Base-by-base conservation (phyloP, 2,329 filamentous ascomycete species). In the Penicillium sclerotigenum region DNA sequence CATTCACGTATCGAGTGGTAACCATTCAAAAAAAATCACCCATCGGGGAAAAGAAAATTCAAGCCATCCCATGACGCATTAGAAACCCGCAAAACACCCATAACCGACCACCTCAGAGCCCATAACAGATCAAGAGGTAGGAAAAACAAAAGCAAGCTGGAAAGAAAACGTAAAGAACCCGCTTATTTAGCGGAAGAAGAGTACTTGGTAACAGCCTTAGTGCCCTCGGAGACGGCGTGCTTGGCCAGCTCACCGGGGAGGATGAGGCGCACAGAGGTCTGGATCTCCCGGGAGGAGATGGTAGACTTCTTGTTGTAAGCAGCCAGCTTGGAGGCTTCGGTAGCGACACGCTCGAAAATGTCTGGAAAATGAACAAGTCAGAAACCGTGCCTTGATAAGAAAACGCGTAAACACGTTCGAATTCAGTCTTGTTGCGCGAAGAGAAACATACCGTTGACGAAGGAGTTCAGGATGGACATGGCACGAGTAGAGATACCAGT, bases 271-370 rank as follows among this genome's bases (percentile, higher is more conserved):
- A 99, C 94, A 69, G 94, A 97, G 70, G 94, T 99, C 86, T 99
- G 94, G 76, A 99, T 99, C 83, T 99, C 94, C 74, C 94, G 89
- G 68, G 94, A 97, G 52, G 93, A 97, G 81, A 99, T 99, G 77
- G 94, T 99, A 49, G 93, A 97, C 86, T 99, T 99, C 89, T 97
- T 99, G 89, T 99, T 99, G 86, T 99, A 99, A 64, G 94, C 94
- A 69, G 94, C 94, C 60, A 99, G 88, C 88, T 99, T 99, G 77
- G 91, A 96, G 50, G 94, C 94, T 81, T 99, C 94, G 58, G 94
- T 97, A 65, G 94, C 94, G 69, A 99, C 93, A 71, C 94, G 92
- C 88, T 99, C 94, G 78, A 99, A 99, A 77, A 99, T 99, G 74
- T 99, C 91, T 94, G 60, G n/a, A 37, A 53, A 22, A 41, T 2